Evolutionary conservation across 108 stramenopile genomes (phyloP), one percentile per base, ranked within the genome.

Genomic region (Pseudonitzschia delicatissima): DNA sequence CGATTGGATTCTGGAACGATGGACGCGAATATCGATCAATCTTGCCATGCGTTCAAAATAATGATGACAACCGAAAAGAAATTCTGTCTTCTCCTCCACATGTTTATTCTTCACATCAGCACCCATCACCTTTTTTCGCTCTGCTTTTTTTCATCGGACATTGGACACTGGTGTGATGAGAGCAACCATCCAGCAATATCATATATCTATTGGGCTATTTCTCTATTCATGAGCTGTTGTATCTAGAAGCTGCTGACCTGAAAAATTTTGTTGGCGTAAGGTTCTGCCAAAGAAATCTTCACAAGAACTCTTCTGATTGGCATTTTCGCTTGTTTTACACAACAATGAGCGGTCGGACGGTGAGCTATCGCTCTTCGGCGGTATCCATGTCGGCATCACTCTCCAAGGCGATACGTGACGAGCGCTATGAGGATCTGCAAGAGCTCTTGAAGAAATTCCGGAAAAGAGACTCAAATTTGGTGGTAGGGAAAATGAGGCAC

Each of bases 371-470:
- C n/a, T 26, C 20, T 27, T 21, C 29, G 27, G 44, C 63, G 45
- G 63, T 64, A 3, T 45, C 45, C 28, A 28, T n/a, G 28, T 48
- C 47, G 47, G 47, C 47, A 2, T 48, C 47, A 18, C 18, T 64
- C 15, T 47, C 44, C 63, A 44, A 45, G 27, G 63, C 63, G 5
- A 64, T 64, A 5, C 63, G 63, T 6, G 63, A 64, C 33, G n/a
- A 48, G 27, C 27, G 13, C 9, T 64, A 47, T 29, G 45, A 48
- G 6, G 63, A 64, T 12, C 28, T 64, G 5, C 63, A 20, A 5
- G 63, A 64, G 47, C n/a, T n/a, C n/a, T n/a, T n/a, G n/a, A n/a
- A n/a, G n/a, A n/a, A n/a, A n/a, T n/a, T n/a, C n/a, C n/a, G n/a
- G n/a, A n/a, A n/a, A n/a, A n/a, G n/a, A n/a, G n/a, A n/a, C n/a